phyloP scores from a whole-genome alignment of 805 yeast species.

The Diddensiella caesifluorescens region DNA sequence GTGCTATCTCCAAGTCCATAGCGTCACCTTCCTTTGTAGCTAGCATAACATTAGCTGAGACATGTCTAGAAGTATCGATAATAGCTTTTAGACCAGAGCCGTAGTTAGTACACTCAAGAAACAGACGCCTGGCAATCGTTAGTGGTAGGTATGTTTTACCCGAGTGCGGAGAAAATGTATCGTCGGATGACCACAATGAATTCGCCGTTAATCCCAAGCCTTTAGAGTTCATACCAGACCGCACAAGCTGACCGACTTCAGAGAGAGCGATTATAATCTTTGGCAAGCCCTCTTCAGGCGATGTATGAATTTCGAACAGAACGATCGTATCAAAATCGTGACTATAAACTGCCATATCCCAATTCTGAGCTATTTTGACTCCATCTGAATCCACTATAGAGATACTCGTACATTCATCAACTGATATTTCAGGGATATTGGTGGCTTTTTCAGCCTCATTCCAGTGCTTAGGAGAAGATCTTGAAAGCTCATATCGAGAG shows the following conservation, averaged over 20 bases:
- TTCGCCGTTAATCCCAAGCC: conserved; percentile 11
- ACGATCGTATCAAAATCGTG: conserved; percentile 2
- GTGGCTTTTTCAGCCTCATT: no score
- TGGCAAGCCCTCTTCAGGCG: conserved; percentile 6
- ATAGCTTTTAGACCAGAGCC: conserved; percentile 3
- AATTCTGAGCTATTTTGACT: conserved; percentile 6
- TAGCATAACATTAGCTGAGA: conserved; percentile 6
- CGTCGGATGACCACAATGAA: conserved; percentile 5
- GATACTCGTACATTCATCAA: conserved; percentile 8
- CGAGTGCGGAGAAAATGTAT: not conserved
- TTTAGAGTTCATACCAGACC: conserved; percentile 8
- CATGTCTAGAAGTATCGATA: conserved; percentile 5
- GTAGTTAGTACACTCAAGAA: not conserved
- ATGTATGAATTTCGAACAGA: conserved; percentile 5
- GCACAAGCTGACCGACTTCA: conserved; percentile 10
- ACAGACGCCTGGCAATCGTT: conserved; percentile 3
- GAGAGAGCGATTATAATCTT: conserved; percentile 7
- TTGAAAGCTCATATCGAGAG: conserved; percentile 6
- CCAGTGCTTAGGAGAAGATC: no score
- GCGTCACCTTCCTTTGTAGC: conserved; percentile 8
- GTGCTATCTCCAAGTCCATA: conserved; percentile 7
- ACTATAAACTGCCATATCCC: conserved; percentile 8
- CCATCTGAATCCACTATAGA: no score
- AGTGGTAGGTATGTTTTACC: conserved; percentile 5
- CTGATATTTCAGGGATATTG: no score